These are phyloP conservation scores for Metschnikowia corniflorae DNA, from an alignment of 805 yeast genomes.

Conservation along the genomic window DNA sequence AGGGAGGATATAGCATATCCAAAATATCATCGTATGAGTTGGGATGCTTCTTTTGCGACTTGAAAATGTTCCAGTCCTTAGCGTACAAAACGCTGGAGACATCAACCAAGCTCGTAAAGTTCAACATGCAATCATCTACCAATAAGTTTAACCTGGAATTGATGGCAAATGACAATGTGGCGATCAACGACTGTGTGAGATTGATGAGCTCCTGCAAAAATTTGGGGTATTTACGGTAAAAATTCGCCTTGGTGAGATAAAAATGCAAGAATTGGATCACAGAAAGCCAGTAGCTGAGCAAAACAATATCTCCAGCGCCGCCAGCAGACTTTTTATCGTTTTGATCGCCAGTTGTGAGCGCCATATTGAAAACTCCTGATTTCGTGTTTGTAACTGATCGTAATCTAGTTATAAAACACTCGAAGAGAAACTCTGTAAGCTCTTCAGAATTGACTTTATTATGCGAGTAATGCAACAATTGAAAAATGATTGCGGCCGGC, in stretches of 20 bases:
- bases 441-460: conserved; percentile 51
- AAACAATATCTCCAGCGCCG: conserved; percentile 60
- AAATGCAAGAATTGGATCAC: conserved; percentile 73
- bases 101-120: conserved; percentile 81
- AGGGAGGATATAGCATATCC: conserved; percentile 79
- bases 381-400: conserved; percentile 57
- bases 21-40: conserved; percentile 70
- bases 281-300: conserved; percentile 85
- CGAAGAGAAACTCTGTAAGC: conserved; percentile 56
- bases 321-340: conserved; percentile 11
- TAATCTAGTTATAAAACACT: conserved; percentile 58
- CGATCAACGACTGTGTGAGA: conserved; percentile 55
- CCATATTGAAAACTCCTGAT: conserved; percentile 53
- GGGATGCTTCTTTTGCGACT: conserved; percentile 38
- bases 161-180: conserved; percentile 64
- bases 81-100: conserved; percentile 72
- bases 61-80: conserved; percentile 57
- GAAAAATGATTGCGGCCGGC: conserved; percentile 70
- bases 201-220: conserved; percentile 56
- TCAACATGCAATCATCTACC: conserved; percentile 64
- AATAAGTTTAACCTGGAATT: conserved; percentile 55
- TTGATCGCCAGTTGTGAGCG: conserved; percentile 21
- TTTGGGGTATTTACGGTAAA: conserved; percentile 53
- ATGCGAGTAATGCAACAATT: conserved; percentile 67
- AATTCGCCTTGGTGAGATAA: conserved; percentile 64